phyloP scores from a whole-genome alignment of 208 protist species.

The Crithidia bombi region DNA sequence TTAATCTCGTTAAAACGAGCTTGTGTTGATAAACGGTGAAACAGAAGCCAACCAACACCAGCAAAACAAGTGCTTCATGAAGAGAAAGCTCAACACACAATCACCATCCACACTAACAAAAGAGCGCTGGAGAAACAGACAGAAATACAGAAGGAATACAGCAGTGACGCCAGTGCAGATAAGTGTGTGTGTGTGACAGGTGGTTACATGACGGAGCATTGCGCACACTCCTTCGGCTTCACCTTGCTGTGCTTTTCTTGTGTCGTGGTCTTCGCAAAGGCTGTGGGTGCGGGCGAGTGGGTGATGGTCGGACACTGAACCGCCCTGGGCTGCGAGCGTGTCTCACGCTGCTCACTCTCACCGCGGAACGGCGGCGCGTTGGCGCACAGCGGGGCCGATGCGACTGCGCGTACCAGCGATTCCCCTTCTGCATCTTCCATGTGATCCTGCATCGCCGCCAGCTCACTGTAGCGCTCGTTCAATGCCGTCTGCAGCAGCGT shows the following conservation, averaged over 20 bases:
- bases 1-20: no score
- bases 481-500: slow-evolving; percentile 23
- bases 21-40: no score
- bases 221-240: slow-evolving; percentile 18
- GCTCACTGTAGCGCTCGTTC: slow-evolving; percentile 10
- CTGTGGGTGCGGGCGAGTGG: neutral
- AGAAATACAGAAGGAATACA: slow-evolving; percentile 1
- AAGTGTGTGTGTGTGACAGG: no score
- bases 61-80: neutral
- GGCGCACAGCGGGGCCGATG: neutral
- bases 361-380: neutral
- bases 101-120: no score
- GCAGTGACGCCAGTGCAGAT: neutral
- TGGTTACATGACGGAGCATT: slow-evolving; percentile 29
- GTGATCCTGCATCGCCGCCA: slow-evolving; percentile 10
- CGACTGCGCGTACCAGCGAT: slow-evolving; percentile 2
- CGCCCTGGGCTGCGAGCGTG: neutral
- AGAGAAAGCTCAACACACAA: no score
- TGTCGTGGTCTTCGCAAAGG: neutral
- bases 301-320: neutral
- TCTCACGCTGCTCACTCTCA: neutral
- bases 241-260: slow-evolving; percentile 13
- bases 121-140: neutral
- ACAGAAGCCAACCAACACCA: no score
- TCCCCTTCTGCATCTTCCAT: slow-evolving; percentile 5